Base-by-base conservation (phyloP, 1,139 yeast species). In the Sugiyamaella xylanicola region DNA sequence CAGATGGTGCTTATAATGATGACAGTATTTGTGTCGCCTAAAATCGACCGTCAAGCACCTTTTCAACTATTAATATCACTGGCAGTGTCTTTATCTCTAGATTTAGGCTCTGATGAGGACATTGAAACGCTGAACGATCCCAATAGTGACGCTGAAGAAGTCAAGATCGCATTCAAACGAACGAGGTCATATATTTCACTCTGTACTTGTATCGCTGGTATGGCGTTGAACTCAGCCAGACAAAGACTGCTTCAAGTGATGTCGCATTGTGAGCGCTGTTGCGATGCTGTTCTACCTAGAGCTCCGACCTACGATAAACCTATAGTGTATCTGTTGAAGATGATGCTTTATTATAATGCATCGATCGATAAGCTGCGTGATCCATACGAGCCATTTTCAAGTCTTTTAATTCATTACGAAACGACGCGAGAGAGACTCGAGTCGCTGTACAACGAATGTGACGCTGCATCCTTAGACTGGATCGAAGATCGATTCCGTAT, bases 31-130 rank as follows among this genome's bases (percentile, higher is more conserved):
- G 47, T 55, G 15, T 20, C 44, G 15, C 54, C 53, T 5, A 84
- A 84, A 74, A 77, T 55, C 68, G 79, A 4, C 82, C 83, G 1
- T 81, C 84, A 78, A 77, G 61, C 81, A 62, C 84, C 80, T 59
- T 73, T 81, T 66, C 76, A 77, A 58, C 64, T 80, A 22, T 63
- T 81, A 56, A 74, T 75, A 48, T 80, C 81, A 1, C 69, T 76
- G 53, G 75, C 74, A 57, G 65, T 81, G 37, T 73, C 81, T 1
- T 62, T 80, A 22, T 79, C 84, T 62, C 72, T 80, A 21, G 84
- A 81, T 56, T 64, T 80, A 50, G 81, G 81, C 57, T 65, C 71
- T 65, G 71, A 69, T 37, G 58, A 56, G 4, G 62, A 59, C 37
- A 29, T 53, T 5, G 51, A 48, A 2, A 35, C 54, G 9, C 22